A percentile compares a stretch with the other conserved stretches of the same genome.
These are phyloP conservation scores for Tulasnella sp. DNA, from an alignment of 768 basidiomycete genomes.

Conservation along the genomic window DNA sequence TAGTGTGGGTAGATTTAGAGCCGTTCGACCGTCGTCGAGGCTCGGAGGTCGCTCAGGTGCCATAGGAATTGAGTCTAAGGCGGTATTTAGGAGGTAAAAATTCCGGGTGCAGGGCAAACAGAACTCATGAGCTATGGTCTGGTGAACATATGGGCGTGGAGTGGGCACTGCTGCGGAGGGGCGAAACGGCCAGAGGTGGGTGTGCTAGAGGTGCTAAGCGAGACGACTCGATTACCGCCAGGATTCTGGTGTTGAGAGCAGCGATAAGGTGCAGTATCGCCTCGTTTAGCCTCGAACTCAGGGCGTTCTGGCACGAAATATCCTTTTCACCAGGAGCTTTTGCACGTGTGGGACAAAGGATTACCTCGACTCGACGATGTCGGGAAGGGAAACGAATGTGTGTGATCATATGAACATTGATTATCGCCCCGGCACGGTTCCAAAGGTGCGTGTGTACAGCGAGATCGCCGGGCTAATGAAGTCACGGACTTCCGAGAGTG, in stretches of 20 bases:
- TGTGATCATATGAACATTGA: background rate
- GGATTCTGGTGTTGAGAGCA: background rate
- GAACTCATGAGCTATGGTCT: background rate
- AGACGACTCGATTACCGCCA: background rate
- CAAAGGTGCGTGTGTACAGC: background rate
- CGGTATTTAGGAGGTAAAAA: background rate
- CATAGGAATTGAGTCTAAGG: background rate
- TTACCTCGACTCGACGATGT: background rate
- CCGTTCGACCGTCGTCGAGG: background rate
- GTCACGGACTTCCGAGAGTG: background rate
- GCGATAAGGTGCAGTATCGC: background rate
- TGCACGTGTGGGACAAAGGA: background rate
- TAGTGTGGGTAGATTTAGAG: constrained; percentile 2
- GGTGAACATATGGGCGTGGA: background rate
- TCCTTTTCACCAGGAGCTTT: background rate
- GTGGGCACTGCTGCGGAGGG: too few species aligned
- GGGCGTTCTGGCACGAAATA: background rate
- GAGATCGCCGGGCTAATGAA: background rate
- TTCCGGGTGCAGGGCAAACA: background rate
- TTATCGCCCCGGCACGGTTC: background rate
- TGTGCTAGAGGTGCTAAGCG: background rate
- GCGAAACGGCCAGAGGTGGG: background rate
- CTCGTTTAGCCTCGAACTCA: background rate
- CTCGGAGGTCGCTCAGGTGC: background rate
- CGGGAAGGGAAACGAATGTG: background rate